These are phyloP conservation scores for Entomortierella chlamydospora DNA, from an alignment of 192 early-diverging fungal species.

Conservation along the genomic window DNA sequence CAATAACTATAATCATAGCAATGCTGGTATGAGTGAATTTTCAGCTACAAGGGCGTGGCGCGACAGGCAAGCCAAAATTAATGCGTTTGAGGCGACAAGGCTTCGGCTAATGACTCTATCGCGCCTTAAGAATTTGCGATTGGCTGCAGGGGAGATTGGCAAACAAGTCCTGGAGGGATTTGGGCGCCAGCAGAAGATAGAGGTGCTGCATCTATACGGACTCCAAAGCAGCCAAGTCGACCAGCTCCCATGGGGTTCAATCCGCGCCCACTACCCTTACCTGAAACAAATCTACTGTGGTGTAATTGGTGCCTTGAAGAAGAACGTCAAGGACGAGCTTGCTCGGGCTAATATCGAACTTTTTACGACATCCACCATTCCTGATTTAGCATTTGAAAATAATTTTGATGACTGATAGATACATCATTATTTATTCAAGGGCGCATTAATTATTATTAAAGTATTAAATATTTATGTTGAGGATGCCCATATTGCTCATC, in stretches of 20 bases:
- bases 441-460: neutral
- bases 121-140: slow-evolving; percentile 10
- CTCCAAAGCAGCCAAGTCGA: slow-evolving; percentile 14
- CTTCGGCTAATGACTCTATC: slow-evolving; percentile 11
- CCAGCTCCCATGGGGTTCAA: slow-evolving; percentile 4
- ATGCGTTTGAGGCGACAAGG: slow-evolving; percentile 13
- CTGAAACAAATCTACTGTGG: slow-evolving; percentile 25
- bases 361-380: slow-evolving; percentile 10
- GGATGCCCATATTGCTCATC: neutral
- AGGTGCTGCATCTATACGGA: slow-evolving; percentile 32
- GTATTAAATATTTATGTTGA: neutral
- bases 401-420: slow-evolving; percentile 14
- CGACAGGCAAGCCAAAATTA: slow-evolving; percentile 1
- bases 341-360: slow-evolving; percentile 15
- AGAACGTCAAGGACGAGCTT: slow-evolving; percentile 19
- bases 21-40: neutral
- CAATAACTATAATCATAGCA: too few relatives aligned
- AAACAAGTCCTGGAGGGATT: slow-evolving; percentile 15
- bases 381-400: slow-evolving; percentile 30
- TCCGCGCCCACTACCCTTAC: slow-evolving; percentile 2
- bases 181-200: slow-evolving; percentile 2
- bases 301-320: neutral
- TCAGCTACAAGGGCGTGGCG: slow-evolving; percentile 7
- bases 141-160: slow-evolving; percentile 19
- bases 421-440: neutral